phyloP scores from a whole-genome alignment of 805 yeast species.

The Jamesozyma piceae region DNA sequence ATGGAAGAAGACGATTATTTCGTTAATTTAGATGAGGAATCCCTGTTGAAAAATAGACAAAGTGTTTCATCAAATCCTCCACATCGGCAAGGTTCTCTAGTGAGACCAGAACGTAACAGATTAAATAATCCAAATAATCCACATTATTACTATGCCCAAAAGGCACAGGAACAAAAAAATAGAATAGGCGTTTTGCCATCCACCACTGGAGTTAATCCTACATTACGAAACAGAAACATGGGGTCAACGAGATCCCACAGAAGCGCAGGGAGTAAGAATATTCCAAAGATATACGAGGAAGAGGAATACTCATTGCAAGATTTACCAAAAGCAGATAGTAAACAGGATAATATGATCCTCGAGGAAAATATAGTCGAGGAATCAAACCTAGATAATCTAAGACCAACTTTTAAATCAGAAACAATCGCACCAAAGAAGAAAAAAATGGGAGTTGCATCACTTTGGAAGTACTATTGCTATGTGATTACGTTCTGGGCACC shows the following conservation, averaged over 20 bases:
- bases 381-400: background rate
- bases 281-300: background rate
- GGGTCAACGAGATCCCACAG: conserved; percentile 6
- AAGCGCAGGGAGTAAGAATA: conserved; percentile 1
- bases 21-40: conserved; percentile 21
- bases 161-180: conserved; percentile 54
- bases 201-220: conserved; percentile 62
- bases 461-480: conserved; percentile 79
- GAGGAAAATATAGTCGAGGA: conserved; percentile 1
- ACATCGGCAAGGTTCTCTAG: conserved; percentile 46
- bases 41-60: conserved; percentile 24
- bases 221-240: background rate
- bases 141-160: conserved; percentile 66
- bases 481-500: conserved; percentile 90
- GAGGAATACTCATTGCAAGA: conserved; percentile 5
- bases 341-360: background rate
- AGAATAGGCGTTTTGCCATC: conserved; percentile 60
- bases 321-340: background rate
- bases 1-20: conserved; percentile 10
- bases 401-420: conserved; percentile 3
- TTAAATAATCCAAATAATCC: conserved; percentile 60
- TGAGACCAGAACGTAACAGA: conserved; percentile 75
- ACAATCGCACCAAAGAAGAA: conserved; percentile 2
- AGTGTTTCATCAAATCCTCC: conserved; percentile 12
- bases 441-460: conserved; percentile 4